A percentile compares a stretch with the other conserved stretches of the same genome.
Evolutionary conservation across 2,329 filamentous ascomycete genomes (phyloP).

Genomic region (Nemania serpens): DNA sequence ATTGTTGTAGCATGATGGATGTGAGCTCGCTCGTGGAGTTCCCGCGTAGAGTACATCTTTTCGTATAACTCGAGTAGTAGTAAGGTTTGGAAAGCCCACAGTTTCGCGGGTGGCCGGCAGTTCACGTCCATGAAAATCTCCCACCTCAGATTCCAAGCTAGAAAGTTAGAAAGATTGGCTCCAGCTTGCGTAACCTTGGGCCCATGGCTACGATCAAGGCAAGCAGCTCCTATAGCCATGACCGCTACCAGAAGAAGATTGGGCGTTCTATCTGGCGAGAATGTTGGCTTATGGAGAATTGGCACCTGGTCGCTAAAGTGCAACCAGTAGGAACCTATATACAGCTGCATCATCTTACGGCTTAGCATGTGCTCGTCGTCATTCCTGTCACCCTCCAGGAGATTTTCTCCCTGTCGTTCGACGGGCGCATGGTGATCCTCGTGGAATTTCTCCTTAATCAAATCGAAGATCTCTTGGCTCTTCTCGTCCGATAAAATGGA

Average conservation of each 20-base stretch:
- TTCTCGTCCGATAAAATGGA: conserved; percentile 86
- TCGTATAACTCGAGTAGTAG: conserved; percentile 91
- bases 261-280: conserved; percentile 83
- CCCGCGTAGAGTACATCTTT: conserved; percentile 95
- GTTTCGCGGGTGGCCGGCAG: conserved; percentile 87
- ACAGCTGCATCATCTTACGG: conserved; percentile 92
- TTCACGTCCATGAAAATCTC: conserved; percentile 91
- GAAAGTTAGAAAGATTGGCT: conserved; percentile 84
- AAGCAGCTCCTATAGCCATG: conserved; percentile 90
- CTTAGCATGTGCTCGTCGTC: conserved; percentile 72
- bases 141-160: conserved; percentile 94
- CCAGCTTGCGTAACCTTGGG: conserved; percentile 73
- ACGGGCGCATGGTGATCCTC: conserved; percentile 77
- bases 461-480: conserved; percentile 78
- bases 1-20: conserved; percentile 97
- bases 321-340: conserved; percentile 91
- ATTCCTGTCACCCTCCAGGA: conserved; percentile 78
- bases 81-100: conserved; percentile 95
- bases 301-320: conserved; percentile 94
- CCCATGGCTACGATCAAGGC: conserved; percentile 81
- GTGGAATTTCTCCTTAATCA: conserved; percentile 81
- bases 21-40: conserved; percentile 90
- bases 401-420: conserved; percentile 73
- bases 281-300: conserved; percentile 92
- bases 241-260: conserved; percentile 84